A percentile compares a stretch with the other conserved stretches of the same genome.
These are phyloP conservation scores for Clathrus columnatus DNA, from an alignment of 768 basidiomycete genomes.

Conservation along the genomic window DNA sequence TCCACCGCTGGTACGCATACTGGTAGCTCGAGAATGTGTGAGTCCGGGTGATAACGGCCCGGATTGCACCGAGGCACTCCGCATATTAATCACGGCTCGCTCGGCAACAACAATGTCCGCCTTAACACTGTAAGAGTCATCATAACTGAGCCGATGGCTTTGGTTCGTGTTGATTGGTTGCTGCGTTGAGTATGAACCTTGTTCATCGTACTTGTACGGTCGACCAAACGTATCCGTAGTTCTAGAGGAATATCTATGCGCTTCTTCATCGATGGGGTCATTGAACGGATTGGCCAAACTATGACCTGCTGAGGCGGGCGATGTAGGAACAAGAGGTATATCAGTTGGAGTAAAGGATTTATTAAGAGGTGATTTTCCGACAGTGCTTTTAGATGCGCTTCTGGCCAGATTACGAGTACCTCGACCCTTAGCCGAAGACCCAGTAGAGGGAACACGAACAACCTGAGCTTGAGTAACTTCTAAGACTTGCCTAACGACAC, in stretches of 20 bases:
- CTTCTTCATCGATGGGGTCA: background rate
- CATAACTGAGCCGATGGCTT: constrained; percentile 25
- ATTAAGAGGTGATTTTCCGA: constrained; percentile 8
- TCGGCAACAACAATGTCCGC: constrained; percentile 57
- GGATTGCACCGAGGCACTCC: constrained; percentile 2
- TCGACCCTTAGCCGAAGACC: constrained; percentile 16
- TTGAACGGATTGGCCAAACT: constrained; percentile 8
- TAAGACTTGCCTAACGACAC: constrained; percentile 55
- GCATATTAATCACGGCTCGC: constrained; percentile 54
- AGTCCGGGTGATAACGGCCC: background rate
- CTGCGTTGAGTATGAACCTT: constrained; percentile 13
- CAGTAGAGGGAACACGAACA: constrained; percentile 42
- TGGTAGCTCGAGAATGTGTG: constrained; percentile 3
- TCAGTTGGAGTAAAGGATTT: constrained; percentile 11
- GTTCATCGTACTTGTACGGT: constrained; percentile 1
- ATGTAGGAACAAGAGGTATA: constrained; percentile 20
- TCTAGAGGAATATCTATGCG: background rate
- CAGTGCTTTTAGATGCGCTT: background rate
- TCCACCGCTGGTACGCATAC: constrained; percentile 53
- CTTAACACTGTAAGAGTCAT: constrained; percentile 16
- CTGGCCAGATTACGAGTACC: background rate
- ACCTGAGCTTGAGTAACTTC: constrained; percentile 76
- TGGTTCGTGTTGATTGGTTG: constrained; percentile 51
- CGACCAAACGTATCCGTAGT: constrained; percentile 9
- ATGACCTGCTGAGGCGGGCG: constrained; percentile 29